A percentile compares a stretch with the other conserved stretches of the same genome.
Conservation (phyloP, 306 rosid species). For the Sicyos baderoa region DNA sequence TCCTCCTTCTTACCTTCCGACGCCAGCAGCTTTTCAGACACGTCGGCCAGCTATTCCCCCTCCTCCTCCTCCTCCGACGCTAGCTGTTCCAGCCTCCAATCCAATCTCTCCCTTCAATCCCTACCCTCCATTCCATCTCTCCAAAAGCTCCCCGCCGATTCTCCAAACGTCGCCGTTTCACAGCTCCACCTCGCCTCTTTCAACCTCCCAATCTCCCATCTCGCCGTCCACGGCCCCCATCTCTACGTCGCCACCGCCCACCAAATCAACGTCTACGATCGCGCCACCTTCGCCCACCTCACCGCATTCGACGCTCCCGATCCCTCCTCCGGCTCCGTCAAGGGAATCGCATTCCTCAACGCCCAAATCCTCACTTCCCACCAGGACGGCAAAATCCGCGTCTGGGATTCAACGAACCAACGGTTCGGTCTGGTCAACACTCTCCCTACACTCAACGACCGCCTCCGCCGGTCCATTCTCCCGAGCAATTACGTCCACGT, state of each 20-base stretch:
- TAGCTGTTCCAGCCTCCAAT: constrained; percentile 32
- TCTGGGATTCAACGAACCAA: constrained; percentile 50
- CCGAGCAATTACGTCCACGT: constrained; percentile 57
- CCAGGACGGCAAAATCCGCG: constrained; percentile 75
- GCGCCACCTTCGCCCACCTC: constrained; percentile 24
- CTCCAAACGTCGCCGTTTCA: constrained; percentile 29
- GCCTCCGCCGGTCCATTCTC: constrained; percentile 50
- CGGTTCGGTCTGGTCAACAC: constrained; percentile 26
- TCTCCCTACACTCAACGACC: constrained; percentile 73
- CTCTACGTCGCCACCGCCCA: constrained; percentile 63
- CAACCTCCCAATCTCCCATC: constrained; percentile 49
- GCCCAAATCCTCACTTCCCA: constrained; percentile 53
- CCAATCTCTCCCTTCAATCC: constrained; percentile 57
- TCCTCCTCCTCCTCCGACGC: constrained; percentile 20
- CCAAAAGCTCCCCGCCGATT: constrained; percentile 43
- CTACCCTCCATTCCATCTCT: constrained; percentile 76
- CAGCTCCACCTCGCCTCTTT: constrained; percentile 37
- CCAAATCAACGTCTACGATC: constrained; percentile 64
- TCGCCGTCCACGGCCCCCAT: constrained; percentile 38
- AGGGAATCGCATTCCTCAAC: constrained; percentile 41
- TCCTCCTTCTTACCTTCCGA: background rate
- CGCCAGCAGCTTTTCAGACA: no score
- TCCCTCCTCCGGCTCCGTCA: constrained; percentile 61
- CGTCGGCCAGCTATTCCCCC: background rate
- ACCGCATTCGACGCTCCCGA: constrained; percentile 31